Percentiles rank a stretch among this genome's conserved stretches.
These are phyloP conservation scores for Colletotrichum horii DNA, from an alignment of 2,329 filamentous ascomycete genomes.

Conservation along the genomic window DNA sequence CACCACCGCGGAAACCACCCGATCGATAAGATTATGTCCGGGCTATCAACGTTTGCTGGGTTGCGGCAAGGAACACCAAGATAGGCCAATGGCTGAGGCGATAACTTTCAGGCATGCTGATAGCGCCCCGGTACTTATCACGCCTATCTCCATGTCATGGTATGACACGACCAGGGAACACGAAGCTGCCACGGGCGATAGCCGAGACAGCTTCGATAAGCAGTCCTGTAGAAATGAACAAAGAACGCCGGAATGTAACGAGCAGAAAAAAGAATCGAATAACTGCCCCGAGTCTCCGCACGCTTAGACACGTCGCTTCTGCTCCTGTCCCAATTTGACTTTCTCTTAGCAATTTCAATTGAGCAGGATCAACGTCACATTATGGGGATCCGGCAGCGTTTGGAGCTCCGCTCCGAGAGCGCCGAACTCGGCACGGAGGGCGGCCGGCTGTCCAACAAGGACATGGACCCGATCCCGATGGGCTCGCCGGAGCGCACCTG, in stretches of 20 bases:
- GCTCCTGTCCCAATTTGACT: not conserved
- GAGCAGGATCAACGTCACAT: not conserved
- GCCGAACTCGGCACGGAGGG: slow-evolving; percentile 13
- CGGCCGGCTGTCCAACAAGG: slow-evolving; percentile 19
- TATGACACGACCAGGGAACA: not conserved
- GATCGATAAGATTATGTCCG: not conserved
- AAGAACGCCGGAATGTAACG: not conserved
- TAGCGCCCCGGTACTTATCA: slow-evolving; percentile 1
- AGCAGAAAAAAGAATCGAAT: not conserved
- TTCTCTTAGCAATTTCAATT: not conserved
- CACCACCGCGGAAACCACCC: not conserved
- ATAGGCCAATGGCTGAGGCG: not conserved
- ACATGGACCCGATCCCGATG: slow-evolving; percentile 25
- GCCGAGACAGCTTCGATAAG: not conserved
- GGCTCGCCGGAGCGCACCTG: slow-evolving; percentile 20
- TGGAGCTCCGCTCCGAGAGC: slow-evolving; percentile 11
- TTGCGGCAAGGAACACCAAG: not conserved
- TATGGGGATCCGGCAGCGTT: slow-evolving; percentile 4
- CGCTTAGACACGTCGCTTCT: not conserved
- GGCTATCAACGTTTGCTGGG: not conserved
- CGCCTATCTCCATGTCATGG: not conserved
- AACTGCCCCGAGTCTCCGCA: not conserved
- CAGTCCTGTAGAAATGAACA: not conserved
- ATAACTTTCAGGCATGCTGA: not conserved
- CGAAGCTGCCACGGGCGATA: not conserved